A percentile compares a stretch with the other conserved stretches of the same genome.
Conservation (phyloP, 305 asterid species). For the Solanum hybrid region DNA sequence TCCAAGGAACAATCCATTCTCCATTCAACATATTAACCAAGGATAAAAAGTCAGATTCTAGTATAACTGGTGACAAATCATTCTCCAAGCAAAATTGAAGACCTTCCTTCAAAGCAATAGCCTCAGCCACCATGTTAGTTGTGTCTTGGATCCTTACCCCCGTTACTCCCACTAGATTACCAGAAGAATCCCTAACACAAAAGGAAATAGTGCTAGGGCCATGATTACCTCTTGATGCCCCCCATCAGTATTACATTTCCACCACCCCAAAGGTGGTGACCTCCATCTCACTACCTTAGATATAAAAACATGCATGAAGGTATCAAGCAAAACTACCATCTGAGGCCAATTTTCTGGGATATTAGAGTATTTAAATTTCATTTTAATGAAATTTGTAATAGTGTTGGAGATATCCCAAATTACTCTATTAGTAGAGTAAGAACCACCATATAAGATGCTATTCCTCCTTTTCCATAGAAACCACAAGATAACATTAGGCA, state of each 20-base stretch:
- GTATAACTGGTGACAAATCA: too few relatives aligned
- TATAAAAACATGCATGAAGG: not conserved
- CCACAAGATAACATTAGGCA: not conserved
- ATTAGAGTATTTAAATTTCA: not conserved
- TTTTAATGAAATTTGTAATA: not conserved
- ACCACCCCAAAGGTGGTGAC: not conserved
- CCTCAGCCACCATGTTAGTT: not conserved
- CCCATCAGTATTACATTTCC: not conserved
- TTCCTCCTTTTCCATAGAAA: not conserved
- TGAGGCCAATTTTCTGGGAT: not conserved
- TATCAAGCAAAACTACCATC: not conserved
- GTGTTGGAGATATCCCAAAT: too few relatives aligned
- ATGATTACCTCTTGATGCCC: not conserved
- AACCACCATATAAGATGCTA: not conserved
- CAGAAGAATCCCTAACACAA: not conserved
- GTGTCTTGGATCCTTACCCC: not conserved
- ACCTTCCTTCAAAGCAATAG: not conserved
- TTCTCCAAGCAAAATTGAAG: not conserved
- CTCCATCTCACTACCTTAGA: not conserved
- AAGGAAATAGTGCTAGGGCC: not conserved
- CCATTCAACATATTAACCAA: too few relatives aligned
- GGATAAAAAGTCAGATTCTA: too few relatives aligned
- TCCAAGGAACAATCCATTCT: too few relatives aligned
- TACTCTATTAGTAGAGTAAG: not conserved
- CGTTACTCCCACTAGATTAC: not conserved